A percentile compares a stretch with the other conserved stretches of the same genome.
Conservation (phyloP, 148 eudicot species). For the Nepenthes mirabilis region DNA sequence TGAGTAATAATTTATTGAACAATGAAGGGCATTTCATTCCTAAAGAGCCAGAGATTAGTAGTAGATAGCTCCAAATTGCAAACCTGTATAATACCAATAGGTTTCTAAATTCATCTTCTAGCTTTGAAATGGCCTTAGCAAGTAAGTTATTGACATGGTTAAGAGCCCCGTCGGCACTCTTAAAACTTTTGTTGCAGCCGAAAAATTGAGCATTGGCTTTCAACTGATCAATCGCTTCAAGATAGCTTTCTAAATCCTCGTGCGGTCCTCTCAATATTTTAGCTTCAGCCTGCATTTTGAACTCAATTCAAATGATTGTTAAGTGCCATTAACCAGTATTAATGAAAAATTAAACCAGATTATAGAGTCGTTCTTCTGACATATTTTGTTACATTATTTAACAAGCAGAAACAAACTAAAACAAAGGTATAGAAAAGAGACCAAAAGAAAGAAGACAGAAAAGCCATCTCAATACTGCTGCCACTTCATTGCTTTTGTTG, state of each 20-base stretch:
- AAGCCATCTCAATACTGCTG: too few species aligned
- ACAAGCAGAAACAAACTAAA: too few species aligned
- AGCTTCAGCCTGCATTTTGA: constrained; percentile 57
- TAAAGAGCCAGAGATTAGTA: too few species aligned
- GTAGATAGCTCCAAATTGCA: background rate
- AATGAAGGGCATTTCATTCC: too few species aligned
- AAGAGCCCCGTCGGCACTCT: constrained; percentile 41
- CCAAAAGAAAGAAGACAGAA: too few species aligned
- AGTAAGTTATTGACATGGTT: constrained; percentile 50
- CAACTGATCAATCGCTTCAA: constrained; percentile 73
- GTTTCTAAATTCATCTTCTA: constrained; percentile 76
- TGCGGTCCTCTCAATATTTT: constrained; percentile 85
- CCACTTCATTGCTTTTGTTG: too few species aligned
- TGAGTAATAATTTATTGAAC: too few species aligned
- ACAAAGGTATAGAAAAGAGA: too few species aligned
- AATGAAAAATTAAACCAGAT: too few species aligned
- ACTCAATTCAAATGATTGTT: background rate
- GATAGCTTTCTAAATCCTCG: constrained; percentile 84
- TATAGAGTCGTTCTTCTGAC: too few species aligned
- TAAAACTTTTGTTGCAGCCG: constrained; percentile 40
- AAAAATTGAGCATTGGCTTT: constrained; percentile 46
- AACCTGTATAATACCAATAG: constrained; percentile 64
- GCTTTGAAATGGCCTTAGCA: constrained; percentile 46
- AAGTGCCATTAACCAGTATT: background rate
- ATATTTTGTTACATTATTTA: too few species aligned